phyloP scores from a whole-genome alignment of 2,329 filamentous ascomycete species.

The Diatrype stigma region DNA sequence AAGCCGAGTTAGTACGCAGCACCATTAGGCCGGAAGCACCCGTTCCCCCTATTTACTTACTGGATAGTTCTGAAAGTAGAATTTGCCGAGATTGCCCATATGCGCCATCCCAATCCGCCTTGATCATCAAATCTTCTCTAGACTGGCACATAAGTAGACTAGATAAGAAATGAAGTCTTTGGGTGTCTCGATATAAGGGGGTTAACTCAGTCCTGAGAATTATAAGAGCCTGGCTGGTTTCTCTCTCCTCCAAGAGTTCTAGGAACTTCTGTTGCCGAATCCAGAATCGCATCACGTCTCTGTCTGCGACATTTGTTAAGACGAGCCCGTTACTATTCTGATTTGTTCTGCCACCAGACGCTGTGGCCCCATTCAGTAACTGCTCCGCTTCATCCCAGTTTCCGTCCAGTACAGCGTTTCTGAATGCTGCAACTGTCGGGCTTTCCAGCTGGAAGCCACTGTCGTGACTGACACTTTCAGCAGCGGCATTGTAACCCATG shows the following conservation, averaged over 20 bases:
- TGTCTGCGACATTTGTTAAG: slow-evolving; percentile 70
- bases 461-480: slow-evolving; percentile 68
- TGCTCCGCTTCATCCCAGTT: slow-evolving; percentile 82
- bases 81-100: slow-evolving; percentile 67
- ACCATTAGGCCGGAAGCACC: neutral
- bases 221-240: slow-evolving; percentile 68
- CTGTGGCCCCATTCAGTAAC: slow-evolving; percentile 59
- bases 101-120: slow-evolving; percentile 83
- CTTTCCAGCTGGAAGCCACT: slow-evolving; percentile 88
- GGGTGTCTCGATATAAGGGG: slow-evolving; percentile 74
- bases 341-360: slow-evolving; percentile 27
- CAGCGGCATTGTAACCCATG: slow-evolving; percentile 78
- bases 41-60: slow-evolving; percentile 43
- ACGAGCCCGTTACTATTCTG: slow-evolving; percentile 58
- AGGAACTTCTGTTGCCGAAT: slow-evolving; percentile 93
- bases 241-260: slow-evolving; percentile 75
- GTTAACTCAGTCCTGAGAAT: slow-evolving; percentile 88
- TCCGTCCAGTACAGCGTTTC: slow-evolving; percentile 73
- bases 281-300: slow-evolving; percentile 78
- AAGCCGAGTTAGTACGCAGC: slow-evolving; percentile 14
- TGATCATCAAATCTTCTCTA: slow-evolving; percentile 68
- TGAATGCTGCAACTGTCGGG: slow-evolving; percentile 78
- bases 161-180: slow-evolving; percentile 76
- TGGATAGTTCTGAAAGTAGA: slow-evolving; percentile 78
- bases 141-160: slow-evolving; percentile 87